Percentiles rank a stretch among this genome's conserved stretches.
These are phyloP conservation scores for Coemansia sp. DNA, from an alignment of 371 early-diverging fungal genomes.

Conservation along the genomic window DNA sequence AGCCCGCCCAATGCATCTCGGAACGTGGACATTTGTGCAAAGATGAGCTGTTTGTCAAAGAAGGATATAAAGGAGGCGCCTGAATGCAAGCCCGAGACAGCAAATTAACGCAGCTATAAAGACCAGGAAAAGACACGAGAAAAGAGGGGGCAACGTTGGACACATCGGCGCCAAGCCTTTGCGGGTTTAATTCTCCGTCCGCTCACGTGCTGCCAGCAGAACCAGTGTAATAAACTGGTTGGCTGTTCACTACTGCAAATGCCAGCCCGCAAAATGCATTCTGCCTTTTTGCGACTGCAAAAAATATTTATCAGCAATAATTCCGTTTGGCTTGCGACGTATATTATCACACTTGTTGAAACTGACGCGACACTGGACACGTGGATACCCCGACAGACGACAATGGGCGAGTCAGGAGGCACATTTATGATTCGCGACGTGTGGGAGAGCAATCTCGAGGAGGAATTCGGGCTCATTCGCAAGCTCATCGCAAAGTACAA, in stretches of 20 bases:
- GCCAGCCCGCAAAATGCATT: background rate
- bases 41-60: background rate
- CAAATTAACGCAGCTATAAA: background rate
- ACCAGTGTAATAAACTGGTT: too few relatives aligned
- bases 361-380: background rate
- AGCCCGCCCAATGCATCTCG: constrained; percentile 47
- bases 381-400: background rate
- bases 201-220: too few relatives aligned
- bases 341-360: background rate
- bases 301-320: background rate
- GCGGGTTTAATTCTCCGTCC: too few relatives aligned
- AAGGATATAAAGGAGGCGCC: background rate
- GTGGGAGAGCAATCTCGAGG: constrained; percentile 97
- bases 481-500: constrained; percentile 90
- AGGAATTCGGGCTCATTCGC: constrained; percentile 91
- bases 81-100: constrained; percentile 2
- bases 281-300: background rate
- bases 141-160: too few relatives aligned
- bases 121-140: too few relatives aligned
- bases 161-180: too few relatives aligned
- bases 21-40: constrained; percentile 29
- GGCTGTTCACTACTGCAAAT: too few relatives aligned
- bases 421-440: constrained; percentile 76
- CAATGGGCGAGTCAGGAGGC: constrained; percentile 9
- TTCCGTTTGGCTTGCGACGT: too few relatives aligned